Evolutionary conservation across 1,284 basidiomycete species (phyloP), one percentile per base, ranked within the genome.

Genomic region (Naganishia sp.): DNA sequence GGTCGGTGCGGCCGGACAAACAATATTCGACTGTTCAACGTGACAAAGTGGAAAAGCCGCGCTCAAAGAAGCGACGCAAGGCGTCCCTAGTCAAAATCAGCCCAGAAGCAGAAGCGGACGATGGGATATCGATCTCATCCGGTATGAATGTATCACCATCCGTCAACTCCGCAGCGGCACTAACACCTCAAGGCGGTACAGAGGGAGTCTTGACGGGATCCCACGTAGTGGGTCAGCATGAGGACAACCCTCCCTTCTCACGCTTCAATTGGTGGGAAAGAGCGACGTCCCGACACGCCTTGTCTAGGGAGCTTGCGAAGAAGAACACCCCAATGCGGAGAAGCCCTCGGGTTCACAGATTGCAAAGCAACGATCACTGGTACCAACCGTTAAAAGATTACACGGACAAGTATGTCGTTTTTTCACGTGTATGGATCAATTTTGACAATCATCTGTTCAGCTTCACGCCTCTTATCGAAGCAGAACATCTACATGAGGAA

Each of bases 401-500:
- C 61, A 73, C 80, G 52, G 73, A 82, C 6, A 79, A 78, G 85
- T 84, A 65, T 49, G 82, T 74, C n/a, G 55, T 28, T 50, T 10
- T 61, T 56, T 23, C 25, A 48, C 9, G 23, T 45, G 18, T 25
- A 49, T 21, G 60, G 31, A 55, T 52, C 49, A 23, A 46, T 48
- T 7, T 39, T 39, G 36, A 39, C 36, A 13, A 13, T 6, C 7
- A 10, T 39, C 36, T 39, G 13, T 9, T 3, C 63, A 90, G 89
- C 56, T 92, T 90, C 74, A 46, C 84, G 18, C 83, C 84, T 0
- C 80, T 91, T 4, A 75, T 92, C 2, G 77, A 81, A 18, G 82
- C 84, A 3, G 90, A 92, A 77, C 86, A 87, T 74, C 81, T 80
- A 1, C 85, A 89, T 71, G 85, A 85, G 46, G 85, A 87, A 70